Percentiles rank a stretch among this genome's conserved stretches.
Evolutionary conservation across 768 basidiomycete species (phyloP).

Genomic region (Naganishia randhawae): DNA sequence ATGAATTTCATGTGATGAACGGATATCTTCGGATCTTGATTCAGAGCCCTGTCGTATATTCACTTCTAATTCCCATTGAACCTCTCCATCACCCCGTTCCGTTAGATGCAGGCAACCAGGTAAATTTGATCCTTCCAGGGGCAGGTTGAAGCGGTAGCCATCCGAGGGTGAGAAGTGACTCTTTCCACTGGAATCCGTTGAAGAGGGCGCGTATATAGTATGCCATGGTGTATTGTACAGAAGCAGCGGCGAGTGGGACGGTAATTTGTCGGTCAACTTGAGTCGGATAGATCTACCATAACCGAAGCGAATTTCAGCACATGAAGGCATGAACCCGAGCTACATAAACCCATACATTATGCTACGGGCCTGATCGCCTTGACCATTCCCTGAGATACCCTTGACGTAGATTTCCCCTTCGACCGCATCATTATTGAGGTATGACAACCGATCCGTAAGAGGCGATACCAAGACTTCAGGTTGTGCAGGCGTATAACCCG

Average conservation of each 20-base stretch:
- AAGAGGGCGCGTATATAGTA: conserved; percentile 30
- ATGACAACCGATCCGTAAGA: conserved; percentile 45
- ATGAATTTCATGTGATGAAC: neutral
- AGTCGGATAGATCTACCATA: conserved; percentile 35
- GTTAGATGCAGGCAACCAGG: conserved; percentile 45
- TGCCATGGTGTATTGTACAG: conserved; percentile 33
- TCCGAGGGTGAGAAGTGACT: neutral
- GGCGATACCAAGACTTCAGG: conserved; percentile 46
- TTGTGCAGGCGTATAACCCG: conserved; percentile 39
- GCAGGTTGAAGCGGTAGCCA: conserved; percentile 38
- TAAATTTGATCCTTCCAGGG: conserved; percentile 33
- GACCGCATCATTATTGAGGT: conserved; percentile 42
- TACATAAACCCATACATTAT: conserved; percentile 32
- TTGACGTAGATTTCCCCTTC: conserved; percentile 49
- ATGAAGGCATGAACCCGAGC: conserved; percentile 6
- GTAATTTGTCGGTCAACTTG: conserved; percentile 35
- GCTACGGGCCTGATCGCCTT: conserved; percentile 10
- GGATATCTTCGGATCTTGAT: neutral
- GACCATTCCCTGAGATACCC: conserved; percentile 38
- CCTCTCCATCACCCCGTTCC: conserved; percentile 35
- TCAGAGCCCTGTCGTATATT: conserved; percentile 38
- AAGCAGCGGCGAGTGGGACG: conserved; percentile 30
- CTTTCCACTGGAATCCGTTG: conserved; percentile 23
- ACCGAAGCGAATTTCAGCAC: neutral
- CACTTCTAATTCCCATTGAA: conserved; percentile 37